A percentile compares a stretch with the other conserved stretches of the same genome.
Conservation (phyloP, 169 alveolate species). For the Cryptosporidium xiaoi region DNA sequence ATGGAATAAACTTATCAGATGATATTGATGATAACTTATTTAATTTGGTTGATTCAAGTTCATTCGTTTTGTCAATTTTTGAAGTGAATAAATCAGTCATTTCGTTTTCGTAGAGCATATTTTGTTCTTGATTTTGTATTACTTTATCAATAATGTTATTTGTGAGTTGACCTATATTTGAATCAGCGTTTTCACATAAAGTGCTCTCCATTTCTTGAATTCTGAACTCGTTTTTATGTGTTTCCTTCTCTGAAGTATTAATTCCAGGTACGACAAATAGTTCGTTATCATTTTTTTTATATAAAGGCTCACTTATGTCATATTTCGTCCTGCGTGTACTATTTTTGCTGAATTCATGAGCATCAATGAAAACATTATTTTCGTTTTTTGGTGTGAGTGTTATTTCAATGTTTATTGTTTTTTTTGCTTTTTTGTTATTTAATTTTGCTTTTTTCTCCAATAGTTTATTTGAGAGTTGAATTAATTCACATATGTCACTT, state of each 20-base stretch:
- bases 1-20: conserved; percentile 58
- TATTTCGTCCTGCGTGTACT: background rate
- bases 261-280: background rate
- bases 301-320: background rate
- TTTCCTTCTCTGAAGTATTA: background rate
- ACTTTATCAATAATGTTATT: background rate
- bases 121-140: background rate
- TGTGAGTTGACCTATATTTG: background rate
- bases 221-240: background rate
- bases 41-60: background rate
- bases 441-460: background rate
- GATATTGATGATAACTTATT: background rate
- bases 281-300: background rate
- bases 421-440: conserved; percentile 41
- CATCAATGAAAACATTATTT: conserved; percentile 40
- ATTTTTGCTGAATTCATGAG: conserved; percentile 1
- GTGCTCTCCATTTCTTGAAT: background rate
- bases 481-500: background rate
- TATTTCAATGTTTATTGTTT: conserved; percentile 57
- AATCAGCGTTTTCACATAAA: background rate
- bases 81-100: background rate
- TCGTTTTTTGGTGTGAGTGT: conserved; percentile 59
- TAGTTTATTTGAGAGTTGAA: conserved; percentile 3
- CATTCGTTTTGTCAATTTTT: background rate
- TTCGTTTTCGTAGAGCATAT: background rate